Conservation (phyloP, 2,329 filamentous ascomycete species). For the Emergomyces pasteurianus region DNA sequence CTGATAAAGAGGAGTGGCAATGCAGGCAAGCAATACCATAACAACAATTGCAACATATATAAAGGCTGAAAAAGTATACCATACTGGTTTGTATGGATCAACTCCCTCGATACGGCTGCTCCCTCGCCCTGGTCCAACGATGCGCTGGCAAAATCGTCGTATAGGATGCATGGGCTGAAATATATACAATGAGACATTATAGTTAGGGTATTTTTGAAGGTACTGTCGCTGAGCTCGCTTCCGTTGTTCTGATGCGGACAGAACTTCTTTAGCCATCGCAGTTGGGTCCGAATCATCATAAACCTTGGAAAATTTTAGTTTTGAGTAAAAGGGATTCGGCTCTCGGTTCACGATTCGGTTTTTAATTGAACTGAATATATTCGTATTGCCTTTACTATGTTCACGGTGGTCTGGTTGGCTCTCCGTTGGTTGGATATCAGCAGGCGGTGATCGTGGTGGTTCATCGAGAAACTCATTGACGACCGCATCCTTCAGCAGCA, state of each 20-base stretch:
- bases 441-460: constrained; percentile 25
- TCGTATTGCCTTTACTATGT: constrained; percentile 48
- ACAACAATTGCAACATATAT: constrained; percentile 89
- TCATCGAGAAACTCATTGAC: constrained; percentile 91
- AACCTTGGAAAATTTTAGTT: constrained; percentile 54
- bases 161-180: constrained; percentile 70
- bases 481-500: constrained; percentile 92
- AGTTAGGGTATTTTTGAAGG: constrained; percentile 70
- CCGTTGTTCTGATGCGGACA: constrained; percentile 67
- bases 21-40: constrained; percentile 93
- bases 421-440: constrained; percentile 20
- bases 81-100: constrained; percentile 75
- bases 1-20: constrained; percentile 91
- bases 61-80: constrained; percentile 88
- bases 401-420: constrained; percentile 30
- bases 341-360: constrained; percentile 52
- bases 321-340: constrained; percentile 91
- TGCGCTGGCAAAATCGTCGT: constrained; percentile 69
- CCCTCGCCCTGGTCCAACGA: constrained; percentile 86
- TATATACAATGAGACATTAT: constrained; percentile 85
- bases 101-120: constrained; percentile 78
- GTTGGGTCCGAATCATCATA: constrained; percentile 74
- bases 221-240: constrained; percentile 88
- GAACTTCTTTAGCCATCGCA: constrained; percentile 80
- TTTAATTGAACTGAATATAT: constrained; percentile 49